A percentile compares a stretch with the other conserved stretches of the same genome.
Conservation (phyloP, 1,284 basidiomycete genomes). For the Cutaneotrichosporon dermatis region DNA sequence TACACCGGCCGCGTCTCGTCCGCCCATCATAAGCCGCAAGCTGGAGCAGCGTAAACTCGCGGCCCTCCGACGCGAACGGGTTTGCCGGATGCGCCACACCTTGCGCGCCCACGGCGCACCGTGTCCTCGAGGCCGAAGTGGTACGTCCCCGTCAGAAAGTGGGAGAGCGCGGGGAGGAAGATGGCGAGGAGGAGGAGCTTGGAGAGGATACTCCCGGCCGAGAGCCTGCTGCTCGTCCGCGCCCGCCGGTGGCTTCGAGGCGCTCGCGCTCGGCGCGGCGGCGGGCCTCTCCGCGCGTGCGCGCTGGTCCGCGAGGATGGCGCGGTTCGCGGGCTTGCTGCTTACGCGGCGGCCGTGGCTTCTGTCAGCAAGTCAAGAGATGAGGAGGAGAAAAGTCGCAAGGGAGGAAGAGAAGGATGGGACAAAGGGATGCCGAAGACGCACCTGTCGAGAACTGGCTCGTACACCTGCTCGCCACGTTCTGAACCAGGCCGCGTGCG, state of each 20-base stretch:
- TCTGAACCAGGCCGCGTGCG: slow-evolving; percentile 35
- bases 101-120: background rate
- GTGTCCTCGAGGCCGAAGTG: slow-evolving; percentile 28
- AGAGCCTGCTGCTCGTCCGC: background rate
- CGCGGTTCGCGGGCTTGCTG: slow-evolving; percentile 60
- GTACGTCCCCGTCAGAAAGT: slow-evolving; percentile 37
- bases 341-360: slow-evolving; percentile 58
- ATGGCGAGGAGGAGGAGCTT: slow-evolving; percentile 27
- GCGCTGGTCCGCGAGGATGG: slow-evolving; percentile 35
- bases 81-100: slow-evolving; percentile 1
- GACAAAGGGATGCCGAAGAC: background rate
- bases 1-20: slow-evolving; percentile 69
- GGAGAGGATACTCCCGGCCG: background rate
- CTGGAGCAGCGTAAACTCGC: slow-evolving; percentile 32
- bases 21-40: slow-evolving; percentile 72
- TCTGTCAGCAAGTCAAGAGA: background rate
- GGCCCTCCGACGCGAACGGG: slow-evolving; percentile 19
- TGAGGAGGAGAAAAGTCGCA: background rate
- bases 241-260: too few relatives aligned
- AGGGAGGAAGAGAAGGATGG: background rate
- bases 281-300: slow-evolving; percentile 28
- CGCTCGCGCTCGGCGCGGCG: background rate
- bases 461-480: slow-evolving; percentile 35
- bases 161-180: slow-evolving; percentile 39
- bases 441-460: slow-evolving; percentile 29